phyloP scores from a whole-genome alignment of 805 yeast species.

The Cyberlindnera petersonii region DNA sequence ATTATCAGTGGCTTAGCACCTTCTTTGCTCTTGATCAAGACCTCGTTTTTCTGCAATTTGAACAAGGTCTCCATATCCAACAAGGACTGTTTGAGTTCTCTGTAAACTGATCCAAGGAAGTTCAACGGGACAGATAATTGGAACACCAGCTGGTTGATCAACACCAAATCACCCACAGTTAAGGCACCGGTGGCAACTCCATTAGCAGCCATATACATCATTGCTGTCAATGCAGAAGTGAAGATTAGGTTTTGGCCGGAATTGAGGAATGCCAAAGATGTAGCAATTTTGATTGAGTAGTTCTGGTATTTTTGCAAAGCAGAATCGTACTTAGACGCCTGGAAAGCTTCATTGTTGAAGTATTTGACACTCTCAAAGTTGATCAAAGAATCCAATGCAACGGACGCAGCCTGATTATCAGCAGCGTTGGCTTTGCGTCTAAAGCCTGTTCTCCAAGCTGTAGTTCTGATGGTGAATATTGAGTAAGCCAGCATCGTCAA shows the following conservation, averaged over 20 bases:
- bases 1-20: conserved; percentile 60
- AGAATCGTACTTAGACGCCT: conserved; percentile 71
- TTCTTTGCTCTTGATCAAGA: conserved; percentile 59
- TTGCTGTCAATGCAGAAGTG: conserved; percentile 85
- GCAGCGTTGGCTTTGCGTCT: conserved; percentile 88
- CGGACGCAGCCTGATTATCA: conserved; percentile 92
- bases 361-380: conserved; percentile 93
- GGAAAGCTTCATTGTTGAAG: conserved; percentile 84
- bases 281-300: conserved; percentile 71
- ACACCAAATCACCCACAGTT: conserved; percentile 91
- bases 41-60: conserved; percentile 71
- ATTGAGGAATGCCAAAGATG: conserved; percentile 73
- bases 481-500: conserved; percentile 88
- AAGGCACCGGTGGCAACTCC: conserved; percentile 83
- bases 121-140: conserved; percentile 93
- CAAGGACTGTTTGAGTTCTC: conserved; percentile 89
- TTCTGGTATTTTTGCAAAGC: conserved; percentile 72
- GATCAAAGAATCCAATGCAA: conserved; percentile 88
- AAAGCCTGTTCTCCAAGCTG: conserved; percentile 94
- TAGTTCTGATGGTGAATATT: conserved; percentile 81
- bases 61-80: conserved; percentile 95
- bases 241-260: conserved; percentile 78
- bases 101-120: conserved; percentile 90
- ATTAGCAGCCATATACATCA: conserved; percentile 97
- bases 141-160: conserved; percentile 93